Evolutionary conservation across 495 filamentous ascomycete genomes (phyloP), one percentile per base, ranked within the genome.

Genomic region (Penicillium longicatenatum): DNA sequence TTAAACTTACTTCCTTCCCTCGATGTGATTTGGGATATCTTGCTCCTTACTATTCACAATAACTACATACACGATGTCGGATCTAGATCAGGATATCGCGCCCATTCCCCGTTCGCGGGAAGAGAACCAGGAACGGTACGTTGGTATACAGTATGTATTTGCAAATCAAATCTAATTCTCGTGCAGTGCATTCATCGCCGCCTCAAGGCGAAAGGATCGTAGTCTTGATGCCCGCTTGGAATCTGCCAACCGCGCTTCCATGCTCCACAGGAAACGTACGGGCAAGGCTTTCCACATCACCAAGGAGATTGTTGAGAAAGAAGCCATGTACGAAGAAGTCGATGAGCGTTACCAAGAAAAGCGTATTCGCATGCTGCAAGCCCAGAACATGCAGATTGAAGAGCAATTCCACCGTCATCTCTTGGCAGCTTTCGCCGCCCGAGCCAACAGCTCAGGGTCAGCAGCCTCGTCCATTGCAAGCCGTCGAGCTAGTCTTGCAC

Each of bases 251-350:
- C 78, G 89, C 67, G 93, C 93, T 14, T 97, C 93, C 8, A 85
- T 91, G 60, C 90, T 97, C 50, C 93, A 97, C 77, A 91, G 91
- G 73, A 84, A 86, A 65, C 84, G 94, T 20, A 97, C 94, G 8
- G 94, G 93, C 21, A 89, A 91, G 54, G 85, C 82, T 11, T 79
- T 98, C 58, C 86, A 87, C 56, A 89, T 98, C 64, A 92, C 87
- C 50, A 88, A 92, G 67, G 84, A 94, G 65, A 92, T 94, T 71
- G 94, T 98, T 10, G 73, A 90, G 57, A 91, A 90, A 64, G 93
- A 97, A 70, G 92, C 94, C 72, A 96, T 97, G 92, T 98, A 97
- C 70, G 93, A 97, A 68, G 93, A 97, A 70, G 89, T 96, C 67
- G 93, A 98, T 37, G 91, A 95, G 49, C 75, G 75, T 21, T 78